Base-by-base conservation (phyloP, 805 yeast genomes). In the Candida incommunis region DNA sequence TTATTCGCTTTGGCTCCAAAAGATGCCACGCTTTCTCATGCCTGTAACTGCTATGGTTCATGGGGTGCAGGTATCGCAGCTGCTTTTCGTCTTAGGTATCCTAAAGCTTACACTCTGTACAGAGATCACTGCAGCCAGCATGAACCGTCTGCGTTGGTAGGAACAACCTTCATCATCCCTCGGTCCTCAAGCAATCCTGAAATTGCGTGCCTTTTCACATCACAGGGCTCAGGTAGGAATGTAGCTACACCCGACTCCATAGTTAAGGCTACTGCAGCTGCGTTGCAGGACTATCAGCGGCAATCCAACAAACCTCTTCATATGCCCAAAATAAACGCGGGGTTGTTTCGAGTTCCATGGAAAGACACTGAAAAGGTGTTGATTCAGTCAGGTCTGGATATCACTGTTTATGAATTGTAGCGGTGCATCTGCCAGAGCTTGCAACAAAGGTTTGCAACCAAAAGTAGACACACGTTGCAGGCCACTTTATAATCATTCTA, bases 21-120 rank as follows among this genome's bases (percentile, higher is more conserved):
- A 3, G 67, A 71, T 1, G 56, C 77, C 0, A 64, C 82, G 2
- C 58, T 84, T 3, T 82, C 82, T 1, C 95, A 85, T 57, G 77
- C 94, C 0, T 85, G 95, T 55, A 85, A 85, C 57, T 77, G 86
- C 31, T 66, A 68, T 22, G 95, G 94, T 0, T 55, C 68, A 1
- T 85, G 95, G 95, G 92, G 92, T 3, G 90, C 84, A 2, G 95
- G 95, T 0, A 73, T 85, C 2, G 94, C 94, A 0, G 67, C 66
- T 2, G 72, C 63, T 22, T 75, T 85, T 54, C 72, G 69, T 22
- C 45, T 52, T 16, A 59, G 64, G 41, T 84, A 70, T 58, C 87
- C 85, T 2, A 54, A 65, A 2, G 74, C 90, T 3, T 81, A 74
- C 52, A 51, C 57, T 41, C 50, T 54, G 3, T 82, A 85, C 48